These are phyloP conservation scores for Boletus rufocinnamomeus DNA, from an alignment of 768 basidiomycete genomes.

Conservation along the genomic window DNA sequence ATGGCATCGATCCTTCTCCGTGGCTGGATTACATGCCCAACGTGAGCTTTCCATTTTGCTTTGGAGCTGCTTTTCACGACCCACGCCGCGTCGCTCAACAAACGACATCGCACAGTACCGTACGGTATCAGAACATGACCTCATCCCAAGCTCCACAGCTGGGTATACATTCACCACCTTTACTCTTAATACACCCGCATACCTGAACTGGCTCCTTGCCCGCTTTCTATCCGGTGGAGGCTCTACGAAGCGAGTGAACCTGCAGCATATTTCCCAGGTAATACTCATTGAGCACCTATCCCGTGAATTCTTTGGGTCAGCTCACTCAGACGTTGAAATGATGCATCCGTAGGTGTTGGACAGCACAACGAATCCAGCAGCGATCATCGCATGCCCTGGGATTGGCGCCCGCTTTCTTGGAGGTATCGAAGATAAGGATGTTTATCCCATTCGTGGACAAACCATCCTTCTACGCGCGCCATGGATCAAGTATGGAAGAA, in stretches of 20 bases:
- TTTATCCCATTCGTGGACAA: slow-evolving; percentile 51
- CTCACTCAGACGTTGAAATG: not conserved
- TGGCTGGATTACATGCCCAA: slow-evolving; percentile 55
- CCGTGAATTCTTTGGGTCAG: not conserved
- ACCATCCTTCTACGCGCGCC: slow-evolving; percentile 46
- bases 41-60: slow-evolving; percentile 35
- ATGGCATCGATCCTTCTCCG: slow-evolving; percentile 33
- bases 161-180: slow-evolving; percentile 68
- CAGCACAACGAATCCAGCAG: slow-evolving; percentile 27
- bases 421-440: slow-evolving; percentile 50
- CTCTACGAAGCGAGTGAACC: slow-evolving; percentile 51
- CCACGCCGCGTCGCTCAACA: not conserved
- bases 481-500: slow-evolving; percentile 46
- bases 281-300: not conserved
- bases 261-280: slow-evolving; percentile 72
- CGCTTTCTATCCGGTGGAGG: slow-evolving; percentile 68
- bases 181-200: slow-evolving; percentile 64
- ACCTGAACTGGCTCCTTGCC: slow-evolving; percentile 62
- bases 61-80: not conserved
- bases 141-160: slow-evolving; percentile 42
- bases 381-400: slow-evolving; percentile 70
- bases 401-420: slow-evolving; percentile 56
- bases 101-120: slow-evolving; percentile 29
- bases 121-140: slow-evolving; percentile 41
- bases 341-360: slow-evolving; percentile 18